These are phyloP conservation scores for Berberis vulgaris DNA, from an alignment of 164 flowering plant genomes.

Conservation along the genomic window DNA sequence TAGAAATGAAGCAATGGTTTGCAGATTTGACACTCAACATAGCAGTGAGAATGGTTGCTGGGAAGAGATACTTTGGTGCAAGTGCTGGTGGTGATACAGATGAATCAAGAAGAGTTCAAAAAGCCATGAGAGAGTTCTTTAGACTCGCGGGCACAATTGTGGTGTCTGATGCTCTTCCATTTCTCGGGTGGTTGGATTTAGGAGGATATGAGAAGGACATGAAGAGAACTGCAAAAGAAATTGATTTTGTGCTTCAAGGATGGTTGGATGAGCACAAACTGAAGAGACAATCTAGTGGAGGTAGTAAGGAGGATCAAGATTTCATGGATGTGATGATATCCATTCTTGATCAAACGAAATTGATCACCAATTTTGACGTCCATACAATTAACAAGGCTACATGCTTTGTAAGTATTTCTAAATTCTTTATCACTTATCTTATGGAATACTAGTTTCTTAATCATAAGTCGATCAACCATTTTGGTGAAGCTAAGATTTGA, in stretches of 20 bases:
- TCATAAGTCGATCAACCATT: too few relatives aligned
- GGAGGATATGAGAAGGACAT: neutral
- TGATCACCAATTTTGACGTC: too few relatives aligned
- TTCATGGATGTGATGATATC: neutral
- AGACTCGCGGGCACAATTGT: slow-evolving; percentile 4
- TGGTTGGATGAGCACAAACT: neutral
- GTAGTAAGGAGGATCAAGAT: neutral
- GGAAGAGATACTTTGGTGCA: slow-evolving; percentile 13
- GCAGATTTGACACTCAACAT: slow-evolving; percentile 10
- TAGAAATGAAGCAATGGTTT: slow-evolving; percentile 13
- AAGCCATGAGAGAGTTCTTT: slow-evolving; percentile 15
- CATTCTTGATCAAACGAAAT: neutral
- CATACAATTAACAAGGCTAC: too few relatives aligned
- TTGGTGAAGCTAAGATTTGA: too few relatives aligned
- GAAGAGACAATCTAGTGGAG: neutral
- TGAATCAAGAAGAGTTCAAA: slow-evolving; percentile 12
- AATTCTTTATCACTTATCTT: too few relatives aligned
- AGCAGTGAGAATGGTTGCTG: slow-evolving; percentile 15
- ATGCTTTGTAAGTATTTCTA: neutral
- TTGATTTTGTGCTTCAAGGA: neutral
- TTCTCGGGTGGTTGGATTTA: too few relatives aligned
- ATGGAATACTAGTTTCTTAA: too few relatives aligned
- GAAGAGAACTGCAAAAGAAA: neutral
- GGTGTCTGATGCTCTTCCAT: too few relatives aligned
- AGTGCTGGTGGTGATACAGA: neutral